These are phyloP conservation scores for Gracilaria domingensis DNA, from an alignment of 23 red algal genomes.

Conservation along the genomic window DNA sequence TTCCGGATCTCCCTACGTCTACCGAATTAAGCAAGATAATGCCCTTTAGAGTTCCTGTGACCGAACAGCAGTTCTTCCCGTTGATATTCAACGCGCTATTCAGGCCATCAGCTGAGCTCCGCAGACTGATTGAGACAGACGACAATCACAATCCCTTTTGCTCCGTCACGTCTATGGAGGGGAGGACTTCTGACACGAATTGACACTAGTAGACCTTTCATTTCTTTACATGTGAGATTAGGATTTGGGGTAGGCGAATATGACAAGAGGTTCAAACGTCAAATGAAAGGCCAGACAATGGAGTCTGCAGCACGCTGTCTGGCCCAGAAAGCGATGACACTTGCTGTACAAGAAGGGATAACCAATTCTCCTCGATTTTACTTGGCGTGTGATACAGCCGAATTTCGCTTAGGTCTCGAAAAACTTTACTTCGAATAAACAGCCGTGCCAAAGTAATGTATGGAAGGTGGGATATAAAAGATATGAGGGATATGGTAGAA, in stretches of 20 bases:
- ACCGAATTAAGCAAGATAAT: not conserved
- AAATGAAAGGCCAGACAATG: slow-evolving; percentile 26
- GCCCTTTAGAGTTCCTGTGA: not conserved
- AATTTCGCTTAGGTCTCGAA: slow-evolving; percentile 3
- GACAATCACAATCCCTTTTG: not conserved
- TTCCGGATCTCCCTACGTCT: not conserved
- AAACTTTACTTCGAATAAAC: not conserved
- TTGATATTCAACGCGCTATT: slow-evolving; percentile 39
- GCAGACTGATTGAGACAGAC: not conserved
- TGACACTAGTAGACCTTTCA: not conserved
- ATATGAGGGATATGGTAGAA: slow-evolving; percentile 31
- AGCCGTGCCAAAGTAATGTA: not conserved
- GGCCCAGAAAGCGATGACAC: not conserved
- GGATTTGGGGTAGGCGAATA: slow-evolving; percentile 42
- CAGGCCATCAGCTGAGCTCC: slow-evolving; percentile 16
- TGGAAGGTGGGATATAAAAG: slow-evolving; percentile 32
- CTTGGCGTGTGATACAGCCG: slow-evolving; percentile 32
- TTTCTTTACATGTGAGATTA: slow-evolving; percentile 41
- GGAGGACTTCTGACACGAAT: not conserved
- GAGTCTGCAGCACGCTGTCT: slow-evolving; percentile 2
- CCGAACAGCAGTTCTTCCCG: not conserved
- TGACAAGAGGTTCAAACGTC: slow-evolving; percentile 11
- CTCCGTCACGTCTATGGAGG: not conserved
- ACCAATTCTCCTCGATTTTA: slow-evolving; percentile 6
- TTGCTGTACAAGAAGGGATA: not conserved